Evolutionary conservation across 345 rosid species (phyloP), one percentile per base, ranked within the genome.

Genomic region (Eucalyptus regnans): DNA sequence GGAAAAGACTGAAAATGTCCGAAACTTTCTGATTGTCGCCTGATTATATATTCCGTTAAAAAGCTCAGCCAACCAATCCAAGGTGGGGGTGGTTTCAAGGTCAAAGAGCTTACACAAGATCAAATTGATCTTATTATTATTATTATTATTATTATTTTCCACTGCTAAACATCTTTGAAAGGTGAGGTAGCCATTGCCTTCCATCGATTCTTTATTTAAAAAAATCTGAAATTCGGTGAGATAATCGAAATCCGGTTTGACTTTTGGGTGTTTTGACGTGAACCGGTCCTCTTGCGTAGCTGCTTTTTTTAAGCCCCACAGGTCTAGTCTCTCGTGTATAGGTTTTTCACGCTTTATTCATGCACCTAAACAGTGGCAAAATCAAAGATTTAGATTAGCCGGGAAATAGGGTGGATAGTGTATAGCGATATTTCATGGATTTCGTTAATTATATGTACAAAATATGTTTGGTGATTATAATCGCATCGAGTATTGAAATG

Each of bases 361-460:
- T n/a, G 18, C 10, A 14, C 41, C 76, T 64, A 64, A n/a, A 64
- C 37, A n/a, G 37, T 31, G 76, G 20, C 71, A 12, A 62, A 62
- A 12, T 62, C 71, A 12, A 7, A 62, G 71, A 13, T 62, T 29
- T 62, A 62, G 71, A 62, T 62, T 62, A 29, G 18, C 71, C 9
- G 14, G 29, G 8, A 62, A 62, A 29, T n/a, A 62, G 9, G 76
- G 76, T n/a, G 31, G 76, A 14, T 64, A 16, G 15, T 64, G 76
- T 15, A n/a, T 15, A n/a, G 41, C 0, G 31, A 64, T n/a, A 29
- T 64, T 0, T 64, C 76, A 4, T n/a, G 41, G 41, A 64, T 64
- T 0, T 64, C 1, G 9, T n/a, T 0, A n/a, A 14, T n/a, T 64
- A 15, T 0, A 64, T 15, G n/a, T n/a, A n/a, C 9, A n/a, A 64